phyloP scores from a whole-genome alignment of 2,329 filamentous ascomycete genomes.

The Neoarthrinium moseri region DNA sequence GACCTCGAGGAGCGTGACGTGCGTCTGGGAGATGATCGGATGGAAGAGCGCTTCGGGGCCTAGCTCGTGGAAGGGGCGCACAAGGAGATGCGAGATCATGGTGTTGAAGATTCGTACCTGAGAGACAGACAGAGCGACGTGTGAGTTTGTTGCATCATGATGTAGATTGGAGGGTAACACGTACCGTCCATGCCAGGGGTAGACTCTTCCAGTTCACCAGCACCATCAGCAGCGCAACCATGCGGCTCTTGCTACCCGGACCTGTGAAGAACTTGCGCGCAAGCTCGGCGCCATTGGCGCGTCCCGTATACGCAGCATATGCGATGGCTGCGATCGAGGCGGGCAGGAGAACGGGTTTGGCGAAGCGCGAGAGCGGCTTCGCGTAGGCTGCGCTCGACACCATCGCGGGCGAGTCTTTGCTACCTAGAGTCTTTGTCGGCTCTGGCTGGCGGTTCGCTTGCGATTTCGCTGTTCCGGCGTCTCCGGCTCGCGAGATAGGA shows the following conservation, averaged over 20 bases:
- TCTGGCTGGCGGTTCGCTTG: not conserved
- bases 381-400: constrained; percentile 23
- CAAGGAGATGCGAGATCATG: constrained; percentile 52
- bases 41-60: constrained; percentile 69
- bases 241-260: constrained; percentile 51
- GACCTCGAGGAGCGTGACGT: constrained; percentile 71
- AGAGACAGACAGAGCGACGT: not conserved
- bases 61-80: constrained; percentile 46
- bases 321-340: constrained; percentile 39
- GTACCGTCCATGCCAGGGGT: constrained; percentile 74
- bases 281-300: constrained; percentile 37
- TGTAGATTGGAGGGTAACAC: constrained; percentile 25
- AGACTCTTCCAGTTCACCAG: constrained; percentile 71
- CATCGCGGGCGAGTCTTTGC: constrained; percentile 15
- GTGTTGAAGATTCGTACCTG: constrained; percentile 60
- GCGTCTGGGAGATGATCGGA: constrained; percentile 64
- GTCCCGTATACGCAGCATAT: constrained; percentile 42
- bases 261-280: constrained; percentile 49
- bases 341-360: constrained; percentile 41
- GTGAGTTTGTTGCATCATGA: not conserved
- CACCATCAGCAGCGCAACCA: constrained; percentile 54
- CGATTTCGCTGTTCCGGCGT: not conserved
- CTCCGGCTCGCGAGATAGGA: not conserved
- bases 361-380: constrained; percentile 16
- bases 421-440: not conserved